phyloP scores from a whole-genome alignment of 331 rosid species.

The Acacia pycnantha region DNA sequence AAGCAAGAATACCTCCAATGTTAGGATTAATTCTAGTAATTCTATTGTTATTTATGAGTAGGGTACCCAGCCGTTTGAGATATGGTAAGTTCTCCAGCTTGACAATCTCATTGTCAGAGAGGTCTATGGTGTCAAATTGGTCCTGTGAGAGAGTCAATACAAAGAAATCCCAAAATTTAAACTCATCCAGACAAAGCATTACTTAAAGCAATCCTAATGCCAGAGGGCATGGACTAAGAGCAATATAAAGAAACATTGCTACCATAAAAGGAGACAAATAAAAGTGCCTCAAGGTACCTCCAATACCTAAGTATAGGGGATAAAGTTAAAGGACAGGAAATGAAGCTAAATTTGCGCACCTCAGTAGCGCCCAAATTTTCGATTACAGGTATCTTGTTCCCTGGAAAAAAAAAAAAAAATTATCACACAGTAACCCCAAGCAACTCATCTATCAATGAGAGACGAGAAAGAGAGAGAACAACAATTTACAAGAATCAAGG shows the following conservation, averaged over 20 bases:
- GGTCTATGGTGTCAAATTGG: slow-evolving; percentile 90
- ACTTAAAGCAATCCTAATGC: not conserved
- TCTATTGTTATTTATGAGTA: slow-evolving; percentile 81
- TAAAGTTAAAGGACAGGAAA: not conserved
- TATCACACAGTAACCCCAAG: not conserved
- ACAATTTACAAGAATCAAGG: not conserved
- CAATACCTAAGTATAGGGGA: not conserved
- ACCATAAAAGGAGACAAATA: not conserved
- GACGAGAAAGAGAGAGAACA: not conserved
- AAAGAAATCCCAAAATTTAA: slow-evolving; percentile 1
- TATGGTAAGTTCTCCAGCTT: slow-evolving; percentile 84
- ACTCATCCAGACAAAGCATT: not conserved
- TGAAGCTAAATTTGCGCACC: slow-evolving; percentile 40
- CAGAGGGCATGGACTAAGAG: not conserved
- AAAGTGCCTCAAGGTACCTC: not conserved
- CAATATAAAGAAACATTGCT: not conserved
- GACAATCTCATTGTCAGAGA: slow-evolving; percentile 93
- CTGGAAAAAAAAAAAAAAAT: slow-evolving; percentile 32
- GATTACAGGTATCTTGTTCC: slow-evolving; percentile 83
- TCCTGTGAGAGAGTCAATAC: slow-evolving; percentile 51
- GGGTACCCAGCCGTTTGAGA: slow-evolving; percentile 87
- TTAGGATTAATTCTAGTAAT: slow-evolving; percentile 85
- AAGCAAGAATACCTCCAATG: slow-evolving; percentile 68
- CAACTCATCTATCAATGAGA: not conserved
- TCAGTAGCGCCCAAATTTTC: slow-evolving; percentile 96